Evolutionary conservation across 225 moss, liverwort and hornwort species (phyloP), one percentile per base, ranked within the genome.

Genomic region (Lunularia cruciata): DNA sequence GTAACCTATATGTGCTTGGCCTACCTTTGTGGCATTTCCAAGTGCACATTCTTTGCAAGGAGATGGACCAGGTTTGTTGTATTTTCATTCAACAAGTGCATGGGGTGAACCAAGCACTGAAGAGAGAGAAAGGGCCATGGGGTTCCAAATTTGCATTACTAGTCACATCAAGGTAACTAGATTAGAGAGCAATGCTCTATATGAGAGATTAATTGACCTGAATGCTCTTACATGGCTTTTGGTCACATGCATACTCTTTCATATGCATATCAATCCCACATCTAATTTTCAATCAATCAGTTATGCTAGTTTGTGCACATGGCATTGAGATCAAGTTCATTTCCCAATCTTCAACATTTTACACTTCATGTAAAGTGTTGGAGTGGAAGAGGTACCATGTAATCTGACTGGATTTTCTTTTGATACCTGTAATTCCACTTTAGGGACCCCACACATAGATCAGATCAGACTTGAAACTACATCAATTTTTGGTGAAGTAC

Each of bases 61-160:
- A 2, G 52, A 68, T 53, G 16, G 33, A 42, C 20, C 8, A 51
- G 34, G 46, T 3, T 51, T 42, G 6, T 6, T 42, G 42, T 42
- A 42, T 42, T 42, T 6, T 42, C 30, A 32, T 37, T 32, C 16
- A 6, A 5, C 14, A 16, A 9, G 43, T 23, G 12, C 43, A 5
- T 66, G 65, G 42, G 42, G 46, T 30, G 26, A 27, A 39, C 57
- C 57, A 25, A 58, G 47, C 16, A 23, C 31, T 15, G 18, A 58
- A 37, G 56, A 71, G 38, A 13, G 71, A 34, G 59, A 42, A 35
- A 27, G 59, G 1, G 71, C 71, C 8, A 71, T 71, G 71, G 59
- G 58, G 8, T 72, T 60, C 22, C 60, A 60, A 26, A n/a, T 31
- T 11, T 28, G 47, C 11, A 60, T 46, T 1, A 61, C 47, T 0